Evolutionary conservation across 305 asterid species (phyloP), one percentile per base, ranked within the genome.

Genomic region (Vinca major): DNA sequence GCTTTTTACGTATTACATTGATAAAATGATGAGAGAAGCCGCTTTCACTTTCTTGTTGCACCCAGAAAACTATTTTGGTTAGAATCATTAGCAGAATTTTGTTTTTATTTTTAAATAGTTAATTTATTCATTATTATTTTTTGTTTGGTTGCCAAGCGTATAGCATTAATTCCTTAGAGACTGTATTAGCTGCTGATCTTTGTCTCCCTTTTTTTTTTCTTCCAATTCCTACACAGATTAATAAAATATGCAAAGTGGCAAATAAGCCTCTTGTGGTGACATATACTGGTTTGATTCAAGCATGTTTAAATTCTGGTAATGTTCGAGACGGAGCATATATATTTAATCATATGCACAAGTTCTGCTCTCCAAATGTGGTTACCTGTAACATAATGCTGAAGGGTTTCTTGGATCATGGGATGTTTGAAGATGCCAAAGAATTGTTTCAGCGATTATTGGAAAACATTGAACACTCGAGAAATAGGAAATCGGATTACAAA

Each of bases 251-350:
- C 84, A 88, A 73, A 85, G 96, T 92, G 66, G 97, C 98, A 56
- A 84, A 80, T 54, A 92, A 85, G 74, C 97, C 98, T 62, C 88
- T 92, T 56, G 98, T 92, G 78, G 90, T 92, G 77, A 90, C 96
- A 26, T 90, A 86, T 85, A 92, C 98, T 17, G 98, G 98, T 73
- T 85, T 92, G 65, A 80, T 92, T 71, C 95, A 92, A 84, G 95
- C 92, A 11, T 87, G 97, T 75, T 40, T 90, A 49, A 84, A 86
- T 49, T 82, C 94, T 44, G 92, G 95, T 33, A 70, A 82, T 67
- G 71, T 84, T 68, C 72, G 80, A 69, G 78, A 74, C 62, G 98
- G 88, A 67, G 83, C 79, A 39, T 83, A 81, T 67, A 75, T 92
- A 69, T 92, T 90, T 72, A 76, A 78, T 61, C 83, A 88, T 64